A percentile compares a stretch with the other conserved stretches of the same genome.
phyloP scores from a whole-genome alignment of 164 flowering plant genomes.

The Saururus chinensis region DNA sequence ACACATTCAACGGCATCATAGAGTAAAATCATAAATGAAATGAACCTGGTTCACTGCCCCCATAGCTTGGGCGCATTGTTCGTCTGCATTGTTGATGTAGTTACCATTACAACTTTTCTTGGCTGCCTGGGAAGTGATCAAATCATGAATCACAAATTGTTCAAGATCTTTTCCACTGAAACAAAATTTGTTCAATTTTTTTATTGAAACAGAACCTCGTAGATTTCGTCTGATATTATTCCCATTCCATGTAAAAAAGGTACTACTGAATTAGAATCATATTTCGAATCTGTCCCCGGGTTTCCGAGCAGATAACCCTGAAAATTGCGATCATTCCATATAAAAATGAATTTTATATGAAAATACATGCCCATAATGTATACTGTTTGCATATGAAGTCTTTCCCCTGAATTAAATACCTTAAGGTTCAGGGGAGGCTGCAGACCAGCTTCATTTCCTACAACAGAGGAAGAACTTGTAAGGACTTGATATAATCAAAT shows the following conservation, averaged over 20 bases:
- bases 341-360: background rate
- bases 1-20: background rate
- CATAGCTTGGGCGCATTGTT: conserved; percentile 15
- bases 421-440: conserved; percentile 26
- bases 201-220: conserved; percentile 23
- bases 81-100: conserved; percentile 16
- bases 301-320: conserved; percentile 50
- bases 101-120: conserved; percentile 24
- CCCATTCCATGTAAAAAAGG: conserved; percentile 34
- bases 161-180: background rate
- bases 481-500: too few relatives aligned
- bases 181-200: background rate
- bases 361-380: background rate
- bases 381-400: background rate
- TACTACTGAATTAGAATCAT: conserved; percentile 14
- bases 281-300: conserved; percentile 15
- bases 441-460: conserved; percentile 19
- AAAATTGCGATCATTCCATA: background rate
- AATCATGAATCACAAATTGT: too few relatives aligned
- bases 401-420: too few relatives aligned
- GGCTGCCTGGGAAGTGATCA: conserved; percentile 10
- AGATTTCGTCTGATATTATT: conserved; percentile 39
- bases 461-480: too few relatives aligned
- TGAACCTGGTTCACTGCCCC: conserved; percentile 13
- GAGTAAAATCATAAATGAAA: background rate